Evolutionary conservation across 2,329 filamentous ascomycete species (phyloP).

Genomic region (Sarocladiaceae sp.): DNA sequence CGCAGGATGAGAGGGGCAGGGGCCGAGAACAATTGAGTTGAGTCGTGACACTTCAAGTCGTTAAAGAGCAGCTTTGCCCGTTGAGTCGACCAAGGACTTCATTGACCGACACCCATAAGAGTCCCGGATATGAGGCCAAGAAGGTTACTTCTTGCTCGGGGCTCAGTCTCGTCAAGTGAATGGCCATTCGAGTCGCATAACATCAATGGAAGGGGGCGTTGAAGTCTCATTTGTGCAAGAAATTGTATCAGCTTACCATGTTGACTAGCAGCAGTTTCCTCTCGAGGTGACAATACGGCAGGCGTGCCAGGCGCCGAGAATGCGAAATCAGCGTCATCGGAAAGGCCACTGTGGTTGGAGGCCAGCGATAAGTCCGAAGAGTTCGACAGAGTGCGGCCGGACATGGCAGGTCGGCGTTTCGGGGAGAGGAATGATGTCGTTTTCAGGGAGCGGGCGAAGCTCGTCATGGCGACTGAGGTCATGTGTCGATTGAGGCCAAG

Average conservation of each 20-base stretch:
- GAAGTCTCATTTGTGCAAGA: too few relatives aligned
- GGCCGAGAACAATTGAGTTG: neutral
- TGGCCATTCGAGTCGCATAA: too few relatives aligned
- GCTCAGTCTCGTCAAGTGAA: too few relatives aligned
- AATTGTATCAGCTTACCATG: conserved; percentile 2
- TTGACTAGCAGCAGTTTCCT: neutral
- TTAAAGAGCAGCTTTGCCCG: conserved; percentile 1
- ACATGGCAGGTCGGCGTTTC: conserved; percentile 37
- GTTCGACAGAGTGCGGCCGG: conserved; percentile 40
- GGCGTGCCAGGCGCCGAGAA: conserved; percentile 6
- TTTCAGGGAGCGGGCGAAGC: conserved; percentile 45
- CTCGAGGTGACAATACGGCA: neutral
- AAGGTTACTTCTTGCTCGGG: too few relatives aligned
- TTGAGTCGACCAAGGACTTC: neutral
- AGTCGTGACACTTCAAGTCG: neutral
- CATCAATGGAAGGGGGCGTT: too few relatives aligned
- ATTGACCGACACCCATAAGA: neutral
- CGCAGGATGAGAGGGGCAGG: neutral
- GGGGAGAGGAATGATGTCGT: conserved; percentile 40
- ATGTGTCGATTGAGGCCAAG: too few relatives aligned
- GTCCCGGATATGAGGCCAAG: too few relatives aligned
- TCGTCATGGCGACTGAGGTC: conserved; percentile 37
- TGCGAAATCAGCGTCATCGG: neutral
- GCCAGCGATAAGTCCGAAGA: conserved; percentile 27
- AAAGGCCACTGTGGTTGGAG: conserved; percentile 1